Conservation (phyloP, 345 rosid genomes). For the Triadica sebifera region DNA sequence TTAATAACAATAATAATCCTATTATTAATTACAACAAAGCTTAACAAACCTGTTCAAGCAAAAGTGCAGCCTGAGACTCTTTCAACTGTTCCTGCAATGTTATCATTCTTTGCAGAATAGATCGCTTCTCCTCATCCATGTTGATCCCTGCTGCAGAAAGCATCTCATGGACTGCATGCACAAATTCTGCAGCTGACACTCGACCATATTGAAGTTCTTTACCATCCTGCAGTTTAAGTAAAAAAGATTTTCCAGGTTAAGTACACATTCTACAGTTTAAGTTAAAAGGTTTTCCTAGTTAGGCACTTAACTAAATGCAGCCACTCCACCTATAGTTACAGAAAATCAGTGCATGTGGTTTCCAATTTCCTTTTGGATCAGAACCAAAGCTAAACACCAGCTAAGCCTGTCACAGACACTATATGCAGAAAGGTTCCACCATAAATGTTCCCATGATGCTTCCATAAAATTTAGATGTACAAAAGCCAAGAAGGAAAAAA, state of each 20-base stretch:
- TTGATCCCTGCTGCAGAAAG: conserved; percentile 88
- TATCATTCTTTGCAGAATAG: conserved; percentile 63
- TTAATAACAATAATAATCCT: neutral
- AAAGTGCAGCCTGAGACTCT: conserved; percentile 69
- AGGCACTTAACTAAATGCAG: neutral
- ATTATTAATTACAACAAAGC: neutral
- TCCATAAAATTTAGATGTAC: neutral
- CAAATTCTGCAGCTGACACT: conserved; percentile 81
- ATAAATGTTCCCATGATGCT: neutral
- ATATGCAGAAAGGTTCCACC: neutral
- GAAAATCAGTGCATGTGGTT: neutral
- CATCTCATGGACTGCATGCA: conserved; percentile 88
- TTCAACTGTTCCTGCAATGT: conserved; percentile 75
- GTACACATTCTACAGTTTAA: conserved; percentile 36
- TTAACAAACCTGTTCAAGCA: conserved; percentile 76
- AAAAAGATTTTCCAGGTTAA: conserved; percentile 4
- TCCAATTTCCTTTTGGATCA: neutral
- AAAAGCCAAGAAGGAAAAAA: neutral
- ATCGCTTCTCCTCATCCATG: conserved; percentile 78
- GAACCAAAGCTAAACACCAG: neutral
- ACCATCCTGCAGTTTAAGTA: conserved; percentile 37
- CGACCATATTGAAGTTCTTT: conserved; percentile 63
- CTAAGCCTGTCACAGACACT: neutral
- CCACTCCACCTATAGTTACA: neutral
- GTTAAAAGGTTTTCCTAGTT: neutral